phyloP scores from a whole-genome alignment of 1,284 basidiomycete genomes.

The Puccinia novopanici region DNA sequence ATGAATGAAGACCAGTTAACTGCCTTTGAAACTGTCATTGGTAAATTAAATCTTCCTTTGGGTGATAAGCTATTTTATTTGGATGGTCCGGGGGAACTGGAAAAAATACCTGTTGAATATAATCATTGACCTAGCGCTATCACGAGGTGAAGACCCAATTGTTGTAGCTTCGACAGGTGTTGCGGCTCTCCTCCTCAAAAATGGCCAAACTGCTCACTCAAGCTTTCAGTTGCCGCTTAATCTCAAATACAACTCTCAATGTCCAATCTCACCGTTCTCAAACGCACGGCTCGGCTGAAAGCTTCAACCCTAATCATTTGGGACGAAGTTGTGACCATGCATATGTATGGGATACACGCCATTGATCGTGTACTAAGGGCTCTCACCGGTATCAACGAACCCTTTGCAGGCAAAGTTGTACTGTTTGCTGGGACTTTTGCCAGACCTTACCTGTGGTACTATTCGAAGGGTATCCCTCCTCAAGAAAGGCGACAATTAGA shows the following conservation, averaged over 20 bases:
- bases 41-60: conserved; percentile 58
- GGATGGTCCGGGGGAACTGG: conserved; percentile 63
- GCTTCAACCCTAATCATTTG: neutral
- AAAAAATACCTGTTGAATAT: conserved; percentile 64
- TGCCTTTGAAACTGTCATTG: conserved; percentile 59
- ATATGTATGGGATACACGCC: neutral
- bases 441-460: conserved; percentile 12
- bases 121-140: conserved; percentile 58
- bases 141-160: conserved; percentile 60
- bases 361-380: neutral
- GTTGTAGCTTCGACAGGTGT: conserved; percentile 60
- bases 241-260: conserved; percentile 54
- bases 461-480: neutral
- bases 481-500: neutral
- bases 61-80: conserved; percentile 61
- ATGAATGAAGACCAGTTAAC: conserved; percentile 59
- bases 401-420: neutral
- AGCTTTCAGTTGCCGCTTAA: conserved; percentile 9
- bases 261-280: neutral
- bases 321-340: conserved; percentile 14
- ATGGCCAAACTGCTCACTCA: conserved; percentile 56
- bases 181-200: conserved; percentile 61
- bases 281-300: neutral
- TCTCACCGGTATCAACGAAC: neutral
- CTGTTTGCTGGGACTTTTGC: conserved; percentile 29